Percentiles rank a stretch among this genome's conserved stretches.
These are phyloP conservation scores for Claviceps sp. DNA, from an alignment of 2,329 filamentous ascomycete genomes.

Conservation along the genomic window DNA sequence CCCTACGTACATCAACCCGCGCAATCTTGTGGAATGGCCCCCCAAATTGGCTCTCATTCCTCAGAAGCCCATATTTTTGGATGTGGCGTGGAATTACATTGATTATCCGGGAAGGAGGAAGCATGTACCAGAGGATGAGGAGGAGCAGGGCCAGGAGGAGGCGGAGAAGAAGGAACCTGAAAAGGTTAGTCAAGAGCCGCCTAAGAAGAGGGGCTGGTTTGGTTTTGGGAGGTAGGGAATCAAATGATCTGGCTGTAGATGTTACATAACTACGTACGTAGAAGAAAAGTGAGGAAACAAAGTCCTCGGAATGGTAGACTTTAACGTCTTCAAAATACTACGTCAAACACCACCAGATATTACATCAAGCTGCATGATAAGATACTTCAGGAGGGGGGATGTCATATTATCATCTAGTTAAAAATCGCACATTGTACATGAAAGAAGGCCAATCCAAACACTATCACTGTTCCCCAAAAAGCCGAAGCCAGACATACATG, in stretches of 20 bases:
- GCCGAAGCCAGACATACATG: too few species aligned
- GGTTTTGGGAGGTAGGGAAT: conserved; percentile 45
- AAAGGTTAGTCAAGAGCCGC: conserved; percentile 18
- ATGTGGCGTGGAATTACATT: conserved; percentile 96
- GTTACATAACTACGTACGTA: not conserved
- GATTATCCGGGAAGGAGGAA: conserved; percentile 59
- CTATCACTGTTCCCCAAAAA: conserved; percentile 21
- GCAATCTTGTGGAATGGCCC: conserved; percentile 75
- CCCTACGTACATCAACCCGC: conserved; percentile 59
- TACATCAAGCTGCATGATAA: not conserved
- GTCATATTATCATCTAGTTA: conserved; percentile 38
- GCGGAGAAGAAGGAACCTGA: conserved; percentile 20
- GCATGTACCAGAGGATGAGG: conserved; percentile 2
- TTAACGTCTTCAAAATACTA: too few species aligned
- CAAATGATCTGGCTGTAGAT: not conserved
- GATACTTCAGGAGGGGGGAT: conserved; percentile 38
- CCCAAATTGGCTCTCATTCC: conserved; percentile 72
- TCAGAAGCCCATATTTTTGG: conserved; percentile 89
- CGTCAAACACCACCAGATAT: too few species aligned
- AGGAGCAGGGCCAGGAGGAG: conserved; percentile 9
- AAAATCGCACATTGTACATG: conserved; percentile 19
- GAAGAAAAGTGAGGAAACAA: not conserved
- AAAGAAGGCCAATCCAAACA: conserved; percentile 21
- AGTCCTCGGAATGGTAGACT: too few species aligned
- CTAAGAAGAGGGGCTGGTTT: conserved; percentile 64